These are phyloP conservation scores for Chlorella sp. DNA, from an alignment of 139 green algal species.

Conservation along the genomic window DNA sequence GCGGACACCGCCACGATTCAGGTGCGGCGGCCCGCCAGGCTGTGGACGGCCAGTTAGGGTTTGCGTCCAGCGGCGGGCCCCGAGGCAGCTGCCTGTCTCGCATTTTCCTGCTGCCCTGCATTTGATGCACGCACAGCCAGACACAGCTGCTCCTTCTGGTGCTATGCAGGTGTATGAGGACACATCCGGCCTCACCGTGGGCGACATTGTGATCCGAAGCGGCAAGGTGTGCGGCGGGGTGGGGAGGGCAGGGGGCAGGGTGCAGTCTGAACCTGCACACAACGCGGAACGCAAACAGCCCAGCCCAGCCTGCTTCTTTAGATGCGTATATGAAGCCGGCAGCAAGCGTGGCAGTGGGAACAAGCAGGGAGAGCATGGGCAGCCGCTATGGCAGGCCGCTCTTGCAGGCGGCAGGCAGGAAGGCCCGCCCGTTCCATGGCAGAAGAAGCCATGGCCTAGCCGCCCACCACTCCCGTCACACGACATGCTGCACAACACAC, in stretches of 20 bases:
- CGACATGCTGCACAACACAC: too few relatives aligned
- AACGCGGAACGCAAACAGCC: too few relatives aligned
- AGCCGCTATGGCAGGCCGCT: too few relatives aligned
- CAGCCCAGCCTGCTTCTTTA: not conserved
- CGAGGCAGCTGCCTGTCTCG: not conserved
- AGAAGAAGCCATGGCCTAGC: too few relatives aligned
- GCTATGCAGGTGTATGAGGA: constrained; percentile 95
- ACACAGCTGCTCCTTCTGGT: not conserved
- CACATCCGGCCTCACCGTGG: constrained; percentile 95
- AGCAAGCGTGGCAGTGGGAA: too few relatives aligned
- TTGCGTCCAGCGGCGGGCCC: not conserved
- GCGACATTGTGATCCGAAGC: constrained; percentile 88
- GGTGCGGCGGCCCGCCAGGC: constrained; percentile 44
- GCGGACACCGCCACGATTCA: constrained; percentile 97
- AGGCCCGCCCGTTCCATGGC: too few relatives aligned
- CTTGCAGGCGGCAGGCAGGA: too few relatives aligned
- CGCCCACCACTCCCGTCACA: too few relatives aligned
- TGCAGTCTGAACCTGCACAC: not conserved
- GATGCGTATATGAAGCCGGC: too few relatives aligned
- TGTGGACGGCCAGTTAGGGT: not conserved
- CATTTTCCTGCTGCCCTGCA: not conserved
- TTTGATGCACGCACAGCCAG: not conserved
- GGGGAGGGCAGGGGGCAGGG: not conserved
- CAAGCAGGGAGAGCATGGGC: too few relatives aligned
- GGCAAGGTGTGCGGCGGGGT: constrained; percentile 76